Percentiles rank a stretch among this genome's conserved stretches.
Conservation (phyloP, 768 basidiomycete genomes). For the Lactifluus subvellereus region DNA sequence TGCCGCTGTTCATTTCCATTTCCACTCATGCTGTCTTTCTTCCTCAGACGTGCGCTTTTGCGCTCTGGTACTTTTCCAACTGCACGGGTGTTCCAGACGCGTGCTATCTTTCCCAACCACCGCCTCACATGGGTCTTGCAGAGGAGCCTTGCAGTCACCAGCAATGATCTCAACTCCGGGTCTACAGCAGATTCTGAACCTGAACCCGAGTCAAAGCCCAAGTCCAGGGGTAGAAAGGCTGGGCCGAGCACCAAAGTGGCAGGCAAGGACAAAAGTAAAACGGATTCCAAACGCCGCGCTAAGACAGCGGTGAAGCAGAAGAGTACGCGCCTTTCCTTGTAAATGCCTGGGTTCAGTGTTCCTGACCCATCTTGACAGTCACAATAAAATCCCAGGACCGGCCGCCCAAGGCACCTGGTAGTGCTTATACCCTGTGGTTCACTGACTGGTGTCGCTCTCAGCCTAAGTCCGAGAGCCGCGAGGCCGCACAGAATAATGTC, state of each 20-base stretch:
- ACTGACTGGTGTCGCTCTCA: not conserved
- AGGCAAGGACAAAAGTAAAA: not conserved
- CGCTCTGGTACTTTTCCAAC: not conserved
- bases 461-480: not conserved
- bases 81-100: not conserved
- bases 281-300: not conserved
- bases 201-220: conserved; percentile 5
- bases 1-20: too few relatives aligned
- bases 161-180: not conserved
- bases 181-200: not conserved
- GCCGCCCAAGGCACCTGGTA: conserved; percentile 4
- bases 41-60: conserved; percentile 8
- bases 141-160: not conserved
- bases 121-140: not conserved
- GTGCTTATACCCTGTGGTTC: not conserved
- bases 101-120: not conserved
- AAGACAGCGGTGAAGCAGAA: not conserved
- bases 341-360: not conserved
- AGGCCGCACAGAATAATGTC: not conserved
- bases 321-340: not conserved
- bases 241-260: not conserved
- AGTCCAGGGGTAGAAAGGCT: not conserved
- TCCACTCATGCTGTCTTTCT: conserved; percentile 5
- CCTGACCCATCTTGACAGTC: conserved; percentile 5
- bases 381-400: not conserved